A percentile compares a stretch with the other conserved stretches of the same genome.
These are phyloP conservation scores for Blepharisma japonicum DNA, from an alignment of 73 alveolate species.

Conservation along the genomic window DNA sequence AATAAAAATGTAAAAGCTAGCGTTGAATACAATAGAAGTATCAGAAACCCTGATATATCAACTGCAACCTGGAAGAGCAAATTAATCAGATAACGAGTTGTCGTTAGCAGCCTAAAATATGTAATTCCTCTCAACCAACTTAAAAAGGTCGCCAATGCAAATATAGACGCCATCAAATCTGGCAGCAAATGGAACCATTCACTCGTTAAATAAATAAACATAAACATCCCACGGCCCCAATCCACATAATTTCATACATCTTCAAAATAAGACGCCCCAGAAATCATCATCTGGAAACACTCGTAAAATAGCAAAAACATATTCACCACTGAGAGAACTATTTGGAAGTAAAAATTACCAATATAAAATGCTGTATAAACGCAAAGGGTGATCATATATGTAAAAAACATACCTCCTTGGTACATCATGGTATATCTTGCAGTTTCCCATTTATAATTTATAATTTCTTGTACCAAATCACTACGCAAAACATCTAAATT, in stretches of 20 bases:
- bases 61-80: background rate
- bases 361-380: conserved; percentile 6
- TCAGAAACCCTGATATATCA: conserved; percentile 13
- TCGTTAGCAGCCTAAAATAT: background rate
- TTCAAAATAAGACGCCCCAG: conserved; percentile 19
- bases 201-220: background rate
- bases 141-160: background rate
- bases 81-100: background rate
- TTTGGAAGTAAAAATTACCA: background rate
- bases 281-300: conserved; percentile 14
- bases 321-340: background rate
- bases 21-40: background rate
- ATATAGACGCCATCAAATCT: background rate
- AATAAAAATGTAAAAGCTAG: conserved; percentile 11
- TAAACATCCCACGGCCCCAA: conserved; percentile 21
- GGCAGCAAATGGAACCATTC: background rate
- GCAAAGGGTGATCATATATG: background rate
- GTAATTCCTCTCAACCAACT: conserved; percentile 6
- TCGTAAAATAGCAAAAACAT: conserved; percentile 2
- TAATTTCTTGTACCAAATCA: conserved; percentile 9
- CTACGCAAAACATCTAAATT: conserved; percentile 14
- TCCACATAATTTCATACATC: conserved; percentile 17
- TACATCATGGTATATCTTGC: conserved; percentile 18
- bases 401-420: background rate
- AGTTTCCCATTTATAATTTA: conserved; percentile 16